Evolutionary conservation across 2,329 filamentous ascomycete genomes (phyloP), one percentile per base, ranked within the genome.

Genomic region (Rhinocladiella similis): DNA sequence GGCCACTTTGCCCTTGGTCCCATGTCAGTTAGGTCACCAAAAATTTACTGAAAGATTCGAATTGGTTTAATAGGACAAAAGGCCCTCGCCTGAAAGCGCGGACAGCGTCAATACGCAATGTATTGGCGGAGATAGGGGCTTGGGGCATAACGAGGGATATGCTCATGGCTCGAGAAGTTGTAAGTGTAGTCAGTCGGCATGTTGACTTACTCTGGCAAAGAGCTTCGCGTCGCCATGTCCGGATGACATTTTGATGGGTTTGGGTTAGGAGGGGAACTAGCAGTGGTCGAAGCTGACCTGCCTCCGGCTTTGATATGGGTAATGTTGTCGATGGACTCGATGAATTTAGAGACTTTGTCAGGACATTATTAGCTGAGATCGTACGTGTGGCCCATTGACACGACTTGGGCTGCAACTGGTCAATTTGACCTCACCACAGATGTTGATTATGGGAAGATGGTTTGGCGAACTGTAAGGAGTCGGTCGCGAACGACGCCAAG

Each of bases 181-280:
- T 33, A 12, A 33, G 3, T 10, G 29, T 33, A 12, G 10, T 3
- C 10, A 33, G 29, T 33, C 6, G 12, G 13, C 39, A 42, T 20
- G 10, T 7, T 53, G 60, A 85, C 85, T 69, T 87, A 99, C 94
- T 81, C 94, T 87, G 75, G 94, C 93, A 81, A 99, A 99, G 79
- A 99, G 87, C 85, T 97, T 97, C 79, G 94, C 96, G 85, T 97
- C 94, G 77, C 94, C 91, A 78, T 90, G 90, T 75, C 85, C 75
- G 62, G 82, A 78, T 73, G 80, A 84, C 83, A 86, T 87, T 66
- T 65, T 77, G 33, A 20, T 22, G 10, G 22, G 5, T 13, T 14
- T 27, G 22, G 3, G 10, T 14, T 46, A 7, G 19, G 7, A 27
- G n/a, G 2, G 43, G 43, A 3, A 16, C 5, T 14, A 46, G 22